phyloP scores from a whole-genome alignment of 208 protist species.

The Crithidia thermophila region DNA sequence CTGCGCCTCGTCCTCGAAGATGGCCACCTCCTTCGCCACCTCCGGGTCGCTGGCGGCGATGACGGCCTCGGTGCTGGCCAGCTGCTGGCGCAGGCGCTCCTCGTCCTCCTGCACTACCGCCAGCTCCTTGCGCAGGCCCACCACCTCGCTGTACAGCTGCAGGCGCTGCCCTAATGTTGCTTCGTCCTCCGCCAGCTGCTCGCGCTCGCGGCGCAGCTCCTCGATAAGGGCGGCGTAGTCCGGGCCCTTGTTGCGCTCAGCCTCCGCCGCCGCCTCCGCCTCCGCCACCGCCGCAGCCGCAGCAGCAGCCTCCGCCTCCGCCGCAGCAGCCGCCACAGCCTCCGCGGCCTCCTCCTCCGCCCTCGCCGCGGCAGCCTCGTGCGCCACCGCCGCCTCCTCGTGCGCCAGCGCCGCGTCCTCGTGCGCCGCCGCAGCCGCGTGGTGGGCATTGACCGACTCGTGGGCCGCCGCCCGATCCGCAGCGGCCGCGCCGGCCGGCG shows the following conservation, averaged over 20 bases:
- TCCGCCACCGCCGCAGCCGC: background rate
- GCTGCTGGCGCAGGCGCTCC: constrained; percentile 50
- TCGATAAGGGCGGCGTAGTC: constrained; percentile 21
- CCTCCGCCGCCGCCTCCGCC: background rate
- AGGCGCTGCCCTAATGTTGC: constrained; percentile 49
- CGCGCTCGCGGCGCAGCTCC: constrained; percentile 16
- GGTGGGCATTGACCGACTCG: background rate
- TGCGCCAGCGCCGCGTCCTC: background rate
- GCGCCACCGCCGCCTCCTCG: background rate
- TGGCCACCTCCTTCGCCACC: constrained; percentile 44
- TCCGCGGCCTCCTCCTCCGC: background rate
- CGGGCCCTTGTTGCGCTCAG: background rate
- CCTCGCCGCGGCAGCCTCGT: background rate
- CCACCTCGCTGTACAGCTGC: constrained; percentile 74
- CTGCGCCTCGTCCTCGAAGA: constrained; percentile 71
- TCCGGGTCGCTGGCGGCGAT: constrained; percentile 44
- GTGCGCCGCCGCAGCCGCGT: background rate
- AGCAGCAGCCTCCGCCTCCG: background rate
- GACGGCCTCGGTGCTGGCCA: constrained; percentile 28
- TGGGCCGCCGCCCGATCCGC: background rate
- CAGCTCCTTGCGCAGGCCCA: constrained; percentile 69
- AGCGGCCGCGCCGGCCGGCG: constrained; percentile 5
- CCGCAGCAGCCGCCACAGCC: background rate
- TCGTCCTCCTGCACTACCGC: constrained; percentile 65
- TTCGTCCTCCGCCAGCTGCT: constrained; percentile 8